Evolutionary conservation across 208 protist genomes (phyloP).

Genomic region (Porcisia hertigi): DNA sequence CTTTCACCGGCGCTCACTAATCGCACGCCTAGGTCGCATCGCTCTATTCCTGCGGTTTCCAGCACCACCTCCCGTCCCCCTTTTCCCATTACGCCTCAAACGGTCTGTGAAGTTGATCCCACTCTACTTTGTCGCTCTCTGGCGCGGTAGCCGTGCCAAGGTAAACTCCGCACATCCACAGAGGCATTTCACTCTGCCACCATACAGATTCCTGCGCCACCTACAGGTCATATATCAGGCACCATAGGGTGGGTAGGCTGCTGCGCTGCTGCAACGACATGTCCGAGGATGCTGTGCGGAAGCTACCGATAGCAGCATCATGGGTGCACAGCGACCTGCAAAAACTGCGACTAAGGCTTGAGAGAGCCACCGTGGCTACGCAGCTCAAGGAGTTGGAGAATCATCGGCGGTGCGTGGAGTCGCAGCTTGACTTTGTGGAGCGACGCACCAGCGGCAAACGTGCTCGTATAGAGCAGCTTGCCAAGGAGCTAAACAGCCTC

Average conservation of each 20-base stretch:
- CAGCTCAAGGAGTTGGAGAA: constrained; percentile 41
- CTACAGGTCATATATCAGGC: not conserved
- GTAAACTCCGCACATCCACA: not conserved
- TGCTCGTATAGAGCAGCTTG: constrained; percentile 20
- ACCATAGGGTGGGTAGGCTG: not conserved
- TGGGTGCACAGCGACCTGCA: constrained; percentile 79
- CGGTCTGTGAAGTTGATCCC: no score
- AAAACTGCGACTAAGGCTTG: constrained; percentile 34
- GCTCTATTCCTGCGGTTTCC: not conserved
- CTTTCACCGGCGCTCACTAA: no score
- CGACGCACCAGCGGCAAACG: constrained; percentile 6
- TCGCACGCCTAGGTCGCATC: no score
- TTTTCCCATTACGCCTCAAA: no score
- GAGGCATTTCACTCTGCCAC: not conserved
- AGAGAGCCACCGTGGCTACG: not conserved
- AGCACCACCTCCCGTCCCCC: not conserved
- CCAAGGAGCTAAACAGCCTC: constrained; percentile 18
- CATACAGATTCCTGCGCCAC: not conserved
- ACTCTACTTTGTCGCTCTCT: no score
- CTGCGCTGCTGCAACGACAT: not conserved
- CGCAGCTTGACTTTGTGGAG: constrained; percentile 15
- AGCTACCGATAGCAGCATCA: constrained; percentile 7
- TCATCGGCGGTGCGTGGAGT: constrained; percentile 10
- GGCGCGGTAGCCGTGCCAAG: no score
- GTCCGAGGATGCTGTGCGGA: not conserved